Evolutionary conservation across 2,329 filamentous ascomycete species (phyloP), one percentile per base, ranked within the genome.

Genomic region (Paraphaeosphaeria minitans): DNA sequence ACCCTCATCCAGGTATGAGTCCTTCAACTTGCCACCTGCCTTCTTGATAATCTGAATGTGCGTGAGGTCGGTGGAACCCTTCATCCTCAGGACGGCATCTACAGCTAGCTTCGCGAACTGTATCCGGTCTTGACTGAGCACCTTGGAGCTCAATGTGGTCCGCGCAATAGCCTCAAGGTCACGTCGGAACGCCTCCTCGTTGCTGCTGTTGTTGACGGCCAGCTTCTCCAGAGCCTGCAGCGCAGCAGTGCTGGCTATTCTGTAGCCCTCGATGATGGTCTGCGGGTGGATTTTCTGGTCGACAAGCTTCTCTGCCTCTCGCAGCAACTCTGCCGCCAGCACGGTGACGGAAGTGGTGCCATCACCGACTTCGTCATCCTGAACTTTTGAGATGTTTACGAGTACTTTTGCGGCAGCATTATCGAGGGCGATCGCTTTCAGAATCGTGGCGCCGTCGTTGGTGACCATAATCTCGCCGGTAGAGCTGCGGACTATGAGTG

Each of bases 1-100:
- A 5, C 95, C 95, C 72, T 97, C 93, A 75, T 99, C 95, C 43
- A 99, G 85, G 80, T 99, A 99, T 13, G 94, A 98, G 78, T 99
- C 95, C 77, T 89, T 95, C 59, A 99, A 87, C 84, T 98, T 99
- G 70, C 95, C 95, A 69, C 95, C 95, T 2, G 94, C 90, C 84
- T 99, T 99, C 85, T 99, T 99, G 83, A 99, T 99, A 74, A 99
- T 93, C 79, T 99, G 95, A 66, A 99, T 99, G 76, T 98, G 93
- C 77, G 91, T 97, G 55, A 99, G 87, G 77, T 99, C 95, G 58
- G 91, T 92, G 2, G 93, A 96, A 57, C 91, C 91, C 78, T 92
- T 92, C 73, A 99, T 85, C 65, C 96, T 88, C 59, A 98, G 84
- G 3, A 99, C 91, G 39, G 95, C 95, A 69, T 98, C 93, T 65